Evolutionary conservation across 768 basidiomycete genomes (phyloP).

Genomic region (Leccinum variicolor): DNA sequence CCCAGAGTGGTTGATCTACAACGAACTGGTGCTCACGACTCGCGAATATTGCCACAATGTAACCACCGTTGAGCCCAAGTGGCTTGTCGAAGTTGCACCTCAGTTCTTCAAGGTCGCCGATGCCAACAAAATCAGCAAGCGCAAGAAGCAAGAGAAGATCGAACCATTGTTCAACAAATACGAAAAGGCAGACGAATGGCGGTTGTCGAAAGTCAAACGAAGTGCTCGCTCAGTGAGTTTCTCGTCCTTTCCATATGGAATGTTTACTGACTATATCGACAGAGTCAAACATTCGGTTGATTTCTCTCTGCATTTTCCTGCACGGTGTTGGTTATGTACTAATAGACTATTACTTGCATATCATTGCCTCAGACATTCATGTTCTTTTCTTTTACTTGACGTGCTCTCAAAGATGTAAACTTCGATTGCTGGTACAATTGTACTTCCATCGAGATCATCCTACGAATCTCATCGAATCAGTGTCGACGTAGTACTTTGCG

Average conservation of each 20-base stretch:
- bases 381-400: not conserved
- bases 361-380: not conserved
- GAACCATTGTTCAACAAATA: slow-evolving; percentile 95
- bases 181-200: slow-evolving; percentile 94
- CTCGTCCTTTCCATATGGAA: slow-evolving; percentile 14
- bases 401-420: not conserved
- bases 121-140: slow-evolving; percentile 94
- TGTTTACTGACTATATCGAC: slow-evolving; percentile 16
- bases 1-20: slow-evolving; percentile 95
- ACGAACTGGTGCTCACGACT: slow-evolving; percentile 95
- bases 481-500: slow-evolving; percentile 77
- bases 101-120: slow-evolving; percentile 99
- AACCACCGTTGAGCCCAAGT: slow-evolving; percentile 95
- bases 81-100: slow-evolving; percentile 97
- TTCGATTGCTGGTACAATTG: not conserved
- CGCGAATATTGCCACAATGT: slow-evolving; percentile 92
- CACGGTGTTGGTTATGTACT: slow-evolving; percentile 6
- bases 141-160: slow-evolving; percentile 95
- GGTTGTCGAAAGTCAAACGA: slow-evolving; percentile 87
- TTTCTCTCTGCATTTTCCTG: not conserved
- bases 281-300: slow-evolving; percentile 92
- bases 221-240: slow-evolving; percentile 73
- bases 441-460: slow-evolving; percentile 43
- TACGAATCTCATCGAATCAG: slow-evolving; percentile 80
- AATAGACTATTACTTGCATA: slow-evolving; percentile 7